A percentile compares a stretch with the other conserved stretches of the same genome.
These are phyloP conservation scores for Microdochium nivale DNA, from an alignment of 2,329 filamentous ascomycete species.

Conservation along the genomic window DNA sequence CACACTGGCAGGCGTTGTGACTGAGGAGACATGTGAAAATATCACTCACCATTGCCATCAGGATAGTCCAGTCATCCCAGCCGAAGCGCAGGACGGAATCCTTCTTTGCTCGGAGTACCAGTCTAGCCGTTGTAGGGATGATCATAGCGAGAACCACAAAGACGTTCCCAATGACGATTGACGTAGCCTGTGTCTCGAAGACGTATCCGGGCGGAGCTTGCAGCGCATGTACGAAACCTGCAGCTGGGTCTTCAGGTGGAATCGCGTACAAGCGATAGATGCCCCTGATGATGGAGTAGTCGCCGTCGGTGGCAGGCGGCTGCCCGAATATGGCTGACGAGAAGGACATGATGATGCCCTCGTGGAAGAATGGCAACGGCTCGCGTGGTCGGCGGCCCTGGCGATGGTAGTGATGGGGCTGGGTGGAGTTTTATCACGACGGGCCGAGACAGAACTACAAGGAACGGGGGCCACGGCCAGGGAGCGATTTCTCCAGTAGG, in stretches of 20 bases:
- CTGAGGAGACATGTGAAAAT: background rate
- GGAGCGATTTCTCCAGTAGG: too few species aligned
- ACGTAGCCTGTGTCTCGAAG: background rate
- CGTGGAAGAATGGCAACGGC: too few species aligned
- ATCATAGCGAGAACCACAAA: slow-evolving; percentile 19
- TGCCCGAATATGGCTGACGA: slow-evolving; percentile 14
- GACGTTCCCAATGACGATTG: slow-evolving; percentile 16
- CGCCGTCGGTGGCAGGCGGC: slow-evolving; percentile 15
- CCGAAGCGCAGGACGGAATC: slow-evolving; percentile 18
- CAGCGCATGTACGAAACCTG: slow-evolving; percentile 10
- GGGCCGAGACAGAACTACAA: too few species aligned
- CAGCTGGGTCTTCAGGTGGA: slow-evolving; percentile 8
- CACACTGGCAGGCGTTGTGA: background rate
- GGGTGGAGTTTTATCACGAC: too few species aligned
- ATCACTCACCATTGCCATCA: slow-evolving; percentile 19
- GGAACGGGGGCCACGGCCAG: too few species aligned
- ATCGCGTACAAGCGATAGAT: slow-evolving; percentile 11
- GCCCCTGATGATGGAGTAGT: slow-evolving; percentile 18
- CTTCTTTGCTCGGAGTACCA: slow-evolving; percentile 14
- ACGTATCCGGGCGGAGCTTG: slow-evolving; percentile 7
- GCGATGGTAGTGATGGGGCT: too few species aligned
- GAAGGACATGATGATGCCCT: too few species aligned
- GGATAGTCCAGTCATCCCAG: slow-evolving; percentile 21
- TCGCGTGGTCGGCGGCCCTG: too few species aligned
- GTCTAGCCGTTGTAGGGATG: slow-evolving; percentile 16